These are phyloP conservation scores for Colletotrichum sublineola DNA, from an alignment of 2,329 filamentous ascomycete genomes.

Conservation along the genomic window DNA sequence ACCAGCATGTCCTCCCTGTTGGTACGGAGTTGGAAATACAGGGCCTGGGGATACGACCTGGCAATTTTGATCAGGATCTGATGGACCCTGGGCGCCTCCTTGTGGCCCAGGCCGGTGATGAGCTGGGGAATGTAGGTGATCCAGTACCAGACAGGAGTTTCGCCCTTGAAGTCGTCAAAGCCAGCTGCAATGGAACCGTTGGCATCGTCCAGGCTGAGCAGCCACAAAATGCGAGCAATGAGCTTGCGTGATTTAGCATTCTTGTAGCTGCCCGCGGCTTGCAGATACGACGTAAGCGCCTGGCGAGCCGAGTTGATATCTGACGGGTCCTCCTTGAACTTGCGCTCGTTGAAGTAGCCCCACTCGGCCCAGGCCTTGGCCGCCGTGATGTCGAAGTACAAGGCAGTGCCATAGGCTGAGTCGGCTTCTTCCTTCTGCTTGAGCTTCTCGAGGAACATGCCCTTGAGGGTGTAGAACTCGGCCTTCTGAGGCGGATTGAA, in stretches of 20 bases:
- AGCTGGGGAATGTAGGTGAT: constrained; percentile 99
- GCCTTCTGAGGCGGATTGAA: constrained; percentile 97
- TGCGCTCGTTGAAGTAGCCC: constrained; percentile 97
- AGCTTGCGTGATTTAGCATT: constrained; percentile 96
- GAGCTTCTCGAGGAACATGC: constrained; percentile 98
- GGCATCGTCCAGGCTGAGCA: constrained; percentile 91
- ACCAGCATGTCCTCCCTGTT: constrained; percentile 93
- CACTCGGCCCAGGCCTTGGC: constrained; percentile 99
- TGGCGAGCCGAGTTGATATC: constrained; percentile 89
- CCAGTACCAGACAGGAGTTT: constrained; percentile 99
- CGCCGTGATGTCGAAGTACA: constrained; percentile 95
- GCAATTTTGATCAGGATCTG: constrained; percentile 92
- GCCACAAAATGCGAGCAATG: constrained; percentile 92
- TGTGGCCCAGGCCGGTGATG: constrained; percentile 89
- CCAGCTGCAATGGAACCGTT: constrained; percentile 86
- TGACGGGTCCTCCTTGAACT: constrained; percentile 90
- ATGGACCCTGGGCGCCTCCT: constrained; percentile 89
- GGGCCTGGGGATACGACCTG: constrained; percentile 92
- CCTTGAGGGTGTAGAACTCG: constrained; percentile 98
- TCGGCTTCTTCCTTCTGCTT: constrained; percentile 92
- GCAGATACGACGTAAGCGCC: constrained; percentile 94
- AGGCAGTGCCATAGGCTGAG: constrained; percentile 91
- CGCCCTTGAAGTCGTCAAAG: constrained; percentile 97
- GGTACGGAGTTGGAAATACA: constrained; percentile 96
- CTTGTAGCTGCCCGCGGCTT: constrained; percentile 96